Percentiles rank a stretch among this genome's conserved stretches.
phyloP scores from a whole-genome alignment of 768 basidiomycete species.

The Hydnomerulius pinastri region DNA sequence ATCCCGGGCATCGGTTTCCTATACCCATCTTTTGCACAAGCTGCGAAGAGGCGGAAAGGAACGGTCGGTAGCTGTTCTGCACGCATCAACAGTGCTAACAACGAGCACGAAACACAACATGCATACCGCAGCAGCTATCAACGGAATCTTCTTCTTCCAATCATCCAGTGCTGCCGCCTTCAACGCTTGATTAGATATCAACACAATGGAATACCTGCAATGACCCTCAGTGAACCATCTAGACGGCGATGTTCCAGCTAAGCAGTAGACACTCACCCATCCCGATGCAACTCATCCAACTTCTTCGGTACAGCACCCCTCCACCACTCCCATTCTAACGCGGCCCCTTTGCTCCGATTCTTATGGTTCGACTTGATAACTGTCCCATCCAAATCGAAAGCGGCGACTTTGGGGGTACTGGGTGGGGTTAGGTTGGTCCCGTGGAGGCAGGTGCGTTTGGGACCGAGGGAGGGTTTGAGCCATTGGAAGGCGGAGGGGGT shows the following conservation, averaged over 20 bases:
- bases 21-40: slow-evolving; percentile 69
- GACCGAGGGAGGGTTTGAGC: slow-evolving; percentile 37
- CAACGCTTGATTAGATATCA: slow-evolving; percentile 81
- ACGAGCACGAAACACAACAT: not conserved
- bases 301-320: slow-evolving; percentile 57
- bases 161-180: slow-evolving; percentile 47
- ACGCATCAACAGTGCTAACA: not conserved
- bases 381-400: slow-evolving; percentile 88
- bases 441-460: slow-evolving; percentile 38
- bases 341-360: slow-evolving; percentile 36
- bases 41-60: slow-evolving; percentile 80
- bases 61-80: slow-evolving; percentile 66
- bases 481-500: slow-evolving; percentile 25
- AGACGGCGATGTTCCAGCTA: not conserved
- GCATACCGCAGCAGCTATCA: slow-evolving; percentile 64
- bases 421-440: slow-evolving; percentile 33
- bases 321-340: slow-evolving; percentile 68
- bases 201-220: slow-evolving; percentile 64
- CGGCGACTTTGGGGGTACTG: slow-evolving; percentile 60
- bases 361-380: slow-evolving; percentile 56
- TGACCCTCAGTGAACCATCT: not conserved
- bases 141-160: slow-evolving; percentile 78
- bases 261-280: slow-evolving; percentile 60
- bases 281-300: slow-evolving; percentile 56
- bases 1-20: slow-evolving; percentile 90